Evolutionary conservation across 768 basidiomycete genomes (phyloP).

Genomic region (Podaxis sp.): DNA sequence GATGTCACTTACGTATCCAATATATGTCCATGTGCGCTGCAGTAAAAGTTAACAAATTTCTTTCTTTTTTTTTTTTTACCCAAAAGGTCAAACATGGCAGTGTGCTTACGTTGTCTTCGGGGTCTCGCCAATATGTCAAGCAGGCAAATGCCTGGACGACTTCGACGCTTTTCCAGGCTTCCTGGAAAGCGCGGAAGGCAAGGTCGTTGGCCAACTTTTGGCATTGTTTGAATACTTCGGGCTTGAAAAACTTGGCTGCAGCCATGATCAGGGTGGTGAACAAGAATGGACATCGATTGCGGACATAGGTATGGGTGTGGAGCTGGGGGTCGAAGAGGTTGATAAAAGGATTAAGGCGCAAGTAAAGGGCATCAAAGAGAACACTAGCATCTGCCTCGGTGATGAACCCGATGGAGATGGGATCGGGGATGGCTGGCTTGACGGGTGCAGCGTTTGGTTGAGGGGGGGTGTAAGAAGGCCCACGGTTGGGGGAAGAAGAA

Average conservation of each 20-base stretch:
- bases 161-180: constrained; percentile 78
- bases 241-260: constrained; percentile 79
- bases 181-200: constrained; percentile 73
- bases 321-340: constrained; percentile 86
- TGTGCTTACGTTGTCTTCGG: constrained; percentile 68
- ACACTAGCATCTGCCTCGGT: constrained; percentile 64
- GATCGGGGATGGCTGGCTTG: constrained; percentile 49
- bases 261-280: constrained; percentile 84
- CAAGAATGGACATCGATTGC: constrained; percentile 74
- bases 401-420: constrained; percentile 67
- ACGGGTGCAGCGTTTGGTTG: constrained; percentile 33
- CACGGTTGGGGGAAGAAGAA: constrained; percentile 26
- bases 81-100: constrained; percentile 12
- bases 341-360: constrained; percentile 86
- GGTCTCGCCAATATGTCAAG: constrained; percentile 86
- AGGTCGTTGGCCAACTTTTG: constrained; percentile 71
- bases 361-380: constrained; percentile 74
- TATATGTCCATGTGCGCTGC: constrained; percentile 83
- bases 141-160: constrained; percentile 88
- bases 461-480: constrained; percentile 36
- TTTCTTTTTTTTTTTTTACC: constrained; percentile 1
- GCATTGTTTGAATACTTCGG: constrained; percentile 60
- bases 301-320: constrained; percentile 77
- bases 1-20: constrained; percentile 63
- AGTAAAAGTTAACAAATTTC: constrained; percentile 10